These are phyloP conservation scores for Oryza brachyantha DNA, from an alignment of 176 grass and related monocot genomes.

Conservation along the genomic window DNA sequence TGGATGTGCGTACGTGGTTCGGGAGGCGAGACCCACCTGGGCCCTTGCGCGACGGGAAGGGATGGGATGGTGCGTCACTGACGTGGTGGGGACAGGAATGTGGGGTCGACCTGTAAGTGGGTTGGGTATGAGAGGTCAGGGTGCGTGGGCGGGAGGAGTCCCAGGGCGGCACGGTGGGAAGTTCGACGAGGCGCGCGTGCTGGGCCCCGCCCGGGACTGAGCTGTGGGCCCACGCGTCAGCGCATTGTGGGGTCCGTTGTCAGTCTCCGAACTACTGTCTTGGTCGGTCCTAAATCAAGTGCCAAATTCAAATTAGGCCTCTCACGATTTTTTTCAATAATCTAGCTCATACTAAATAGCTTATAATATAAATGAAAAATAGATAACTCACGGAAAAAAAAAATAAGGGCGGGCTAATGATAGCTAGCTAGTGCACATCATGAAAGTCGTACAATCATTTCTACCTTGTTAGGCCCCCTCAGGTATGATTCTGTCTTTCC, in stretches of 20 bases:
- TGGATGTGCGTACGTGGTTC: slow-evolving; percentile 19
- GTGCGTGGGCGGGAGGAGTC: neutral
- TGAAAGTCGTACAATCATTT: no score
- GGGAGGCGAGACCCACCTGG: slow-evolving; percentile 13
- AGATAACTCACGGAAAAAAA: no score
- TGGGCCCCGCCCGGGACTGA: neutral
- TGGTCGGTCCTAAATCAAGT: no score
- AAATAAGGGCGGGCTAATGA: no score
- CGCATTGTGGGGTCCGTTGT: neutral
- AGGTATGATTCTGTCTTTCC: no score
- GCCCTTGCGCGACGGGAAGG: neutral
- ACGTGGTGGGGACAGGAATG: neutral
- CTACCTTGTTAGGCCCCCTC: no score
- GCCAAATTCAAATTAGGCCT: no score
- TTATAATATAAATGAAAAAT: no score
- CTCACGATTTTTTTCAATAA: no score
- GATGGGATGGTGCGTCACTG: accelerated
- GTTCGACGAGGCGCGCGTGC: neutral
- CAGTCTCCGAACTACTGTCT: no score
- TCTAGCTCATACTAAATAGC: no score
- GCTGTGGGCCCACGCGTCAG: slow-evolving; percentile 4
- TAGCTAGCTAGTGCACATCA: no score
- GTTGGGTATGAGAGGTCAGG: accelerated
- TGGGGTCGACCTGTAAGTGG: neutral
- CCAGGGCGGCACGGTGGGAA: neutral